phyloP scores from a whole-genome alignment of 2,329 filamentous ascomycete genomes.

The Geoglossum cookeanum region DNA sequence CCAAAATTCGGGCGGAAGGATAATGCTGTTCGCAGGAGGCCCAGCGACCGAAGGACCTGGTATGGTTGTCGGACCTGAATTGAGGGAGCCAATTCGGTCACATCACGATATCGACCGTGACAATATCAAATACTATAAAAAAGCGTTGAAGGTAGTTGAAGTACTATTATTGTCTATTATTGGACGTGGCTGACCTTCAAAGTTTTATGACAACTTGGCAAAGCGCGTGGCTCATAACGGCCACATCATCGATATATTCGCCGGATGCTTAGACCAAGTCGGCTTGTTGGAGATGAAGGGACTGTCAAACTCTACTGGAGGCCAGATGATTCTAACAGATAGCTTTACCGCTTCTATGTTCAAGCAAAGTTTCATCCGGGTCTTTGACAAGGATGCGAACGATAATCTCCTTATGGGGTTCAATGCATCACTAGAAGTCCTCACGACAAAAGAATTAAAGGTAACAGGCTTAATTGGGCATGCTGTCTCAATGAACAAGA shows the following conservation, averaged over 20 bases:
- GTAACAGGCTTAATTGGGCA: conserved; percentile 95
- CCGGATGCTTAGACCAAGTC: conserved; percentile 91
- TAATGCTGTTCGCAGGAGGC: conserved; percentile 94
- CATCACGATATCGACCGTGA: conserved; percentile 98
- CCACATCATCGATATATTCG: conserved; percentile 94
- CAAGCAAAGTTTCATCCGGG: conserved; percentile 90
- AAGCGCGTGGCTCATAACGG: conserved; percentile 93
- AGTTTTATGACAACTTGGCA: conserved; percentile 89
- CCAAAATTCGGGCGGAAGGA: conserved; percentile 81
- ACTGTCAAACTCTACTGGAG: conserved; percentile 84
- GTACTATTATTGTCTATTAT: neutral
- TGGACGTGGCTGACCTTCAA: neutral
- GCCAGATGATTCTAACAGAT: conserved; percentile 95
- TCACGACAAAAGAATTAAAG: conserved; percentile 96
- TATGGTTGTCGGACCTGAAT: conserved; percentile 87
- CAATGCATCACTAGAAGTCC: conserved; percentile 84
- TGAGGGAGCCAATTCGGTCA: conserved; percentile 90
- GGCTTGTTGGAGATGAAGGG: conserved; percentile 97
- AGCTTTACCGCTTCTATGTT: conserved; percentile 99
- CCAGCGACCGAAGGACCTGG: conserved; percentile 91
- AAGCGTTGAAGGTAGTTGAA: conserved; percentile 63
- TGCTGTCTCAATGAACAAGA: conserved; percentile 93
- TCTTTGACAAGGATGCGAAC: conserved; percentile 91
- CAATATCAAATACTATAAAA: conserved; percentile 99
- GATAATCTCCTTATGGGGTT: conserved; percentile 97